These are phyloP conservation scores for Rubroboletus satanas DNA, from an alignment of 768 basidiomycete species.

Conservation along the genomic window DNA sequence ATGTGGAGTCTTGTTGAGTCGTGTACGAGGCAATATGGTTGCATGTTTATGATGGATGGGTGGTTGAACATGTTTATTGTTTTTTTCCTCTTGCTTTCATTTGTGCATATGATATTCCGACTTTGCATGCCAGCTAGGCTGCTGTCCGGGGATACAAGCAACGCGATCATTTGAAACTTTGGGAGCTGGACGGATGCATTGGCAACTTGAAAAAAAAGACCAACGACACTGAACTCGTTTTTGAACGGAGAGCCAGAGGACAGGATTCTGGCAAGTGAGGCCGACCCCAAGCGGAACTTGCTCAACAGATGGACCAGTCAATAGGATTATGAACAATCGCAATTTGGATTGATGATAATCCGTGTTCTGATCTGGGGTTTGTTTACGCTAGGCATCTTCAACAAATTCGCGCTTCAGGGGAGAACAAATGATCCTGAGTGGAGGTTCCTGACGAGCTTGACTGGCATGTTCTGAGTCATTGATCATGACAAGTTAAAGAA, in stretches of 20 bases:
- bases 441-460: not conserved
- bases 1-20: not conserved
- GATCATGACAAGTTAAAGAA: not conserved
- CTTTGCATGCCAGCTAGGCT: not conserved
- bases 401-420: not conserved
- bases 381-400: not conserved
- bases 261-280: not conserved
- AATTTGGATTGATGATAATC: not conserved
- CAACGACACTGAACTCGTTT: not conserved
- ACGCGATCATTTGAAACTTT: not conserved
- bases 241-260: not conserved
- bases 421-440: not conserved
- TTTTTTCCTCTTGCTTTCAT: conserved; percentile 1
- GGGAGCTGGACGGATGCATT: not conserved
- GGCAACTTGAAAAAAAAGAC: not conserved
- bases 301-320: not conserved
- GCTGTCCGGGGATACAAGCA: not conserved
- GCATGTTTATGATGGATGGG: not conserved
- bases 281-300: not conserved
- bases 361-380: not conserved
- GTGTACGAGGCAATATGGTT: not conserved
- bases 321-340: not conserved
- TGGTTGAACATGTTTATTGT: not conserved
- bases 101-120: not conserved
- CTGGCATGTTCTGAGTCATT: not conserved